phyloP scores from a whole-genome alignment of 2,329 filamentous ascomycete species.

The Epicoccum sorghinum region DNA sequence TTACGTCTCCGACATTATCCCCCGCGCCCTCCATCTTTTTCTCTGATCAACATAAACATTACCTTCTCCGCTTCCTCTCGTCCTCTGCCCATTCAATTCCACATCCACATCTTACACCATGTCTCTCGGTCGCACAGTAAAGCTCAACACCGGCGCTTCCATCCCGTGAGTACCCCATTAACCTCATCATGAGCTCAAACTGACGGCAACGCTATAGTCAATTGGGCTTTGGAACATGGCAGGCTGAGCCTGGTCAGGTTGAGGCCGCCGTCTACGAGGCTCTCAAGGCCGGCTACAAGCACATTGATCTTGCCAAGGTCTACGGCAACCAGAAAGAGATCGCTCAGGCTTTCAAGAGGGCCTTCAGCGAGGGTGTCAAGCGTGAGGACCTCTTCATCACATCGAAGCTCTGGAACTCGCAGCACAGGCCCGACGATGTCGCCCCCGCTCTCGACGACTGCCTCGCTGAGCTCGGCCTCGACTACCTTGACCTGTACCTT shows the following conservation, averaged over 20 bases:
- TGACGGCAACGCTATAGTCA: conserved; percentile 61
- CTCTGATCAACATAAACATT: conserved; percentile 11
- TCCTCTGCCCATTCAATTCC: conserved; percentile 7
- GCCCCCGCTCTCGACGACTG: conserved; percentile 73
- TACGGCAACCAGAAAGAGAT: conserved; percentile 43
- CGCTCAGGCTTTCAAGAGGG: conserved; percentile 34
- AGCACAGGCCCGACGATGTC: conserved; percentile 73
- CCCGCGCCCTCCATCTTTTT: conserved; percentile 13
- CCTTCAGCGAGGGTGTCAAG: conserved; percentile 52
- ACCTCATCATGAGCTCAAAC: conserved; percentile 69
- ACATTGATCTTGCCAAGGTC: conserved; percentile 39
- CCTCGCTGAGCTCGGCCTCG: conserved; percentile 76
- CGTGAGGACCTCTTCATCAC: conserved; percentile 55
- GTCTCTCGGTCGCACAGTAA: conserved; percentile 51
- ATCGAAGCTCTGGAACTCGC: conserved; percentile 90
- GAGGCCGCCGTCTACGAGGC: conserved; percentile 51
- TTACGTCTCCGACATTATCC: conserved; percentile 16
- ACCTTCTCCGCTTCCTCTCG: not conserved
- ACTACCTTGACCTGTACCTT: conserved; percentile 89
- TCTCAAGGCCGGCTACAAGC: conserved; percentile 40
- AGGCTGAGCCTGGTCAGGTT: conserved; percentile 40
- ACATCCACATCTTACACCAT: conserved; percentile 20
- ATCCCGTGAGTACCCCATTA: conserved; percentile 73
- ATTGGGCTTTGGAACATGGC: conserved; percentile 51
- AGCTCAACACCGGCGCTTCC: conserved; percentile 70